Conservation (phyloP, 306 rosid genomes). For the Alnus glutinosa region DNA sequence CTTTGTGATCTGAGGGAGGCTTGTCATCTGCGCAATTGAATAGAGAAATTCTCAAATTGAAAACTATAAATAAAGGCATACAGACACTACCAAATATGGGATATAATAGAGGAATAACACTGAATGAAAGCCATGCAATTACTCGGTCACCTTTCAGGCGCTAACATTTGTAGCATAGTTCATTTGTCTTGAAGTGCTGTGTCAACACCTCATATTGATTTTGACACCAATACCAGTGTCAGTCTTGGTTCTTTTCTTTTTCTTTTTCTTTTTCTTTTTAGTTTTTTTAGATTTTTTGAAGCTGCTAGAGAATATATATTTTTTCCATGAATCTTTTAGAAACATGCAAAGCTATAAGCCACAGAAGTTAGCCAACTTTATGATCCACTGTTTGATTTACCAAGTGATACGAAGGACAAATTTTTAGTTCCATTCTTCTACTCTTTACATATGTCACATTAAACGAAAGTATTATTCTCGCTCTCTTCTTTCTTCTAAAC, state of each 20-base stretch:
- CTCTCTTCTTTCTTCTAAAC: neutral
- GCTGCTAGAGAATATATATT: neutral
- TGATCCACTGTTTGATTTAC: neutral
- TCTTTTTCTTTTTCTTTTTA: neutral
- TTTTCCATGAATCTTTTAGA: neutral
- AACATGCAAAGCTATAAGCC: neutral
- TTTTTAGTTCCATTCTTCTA: neutral
- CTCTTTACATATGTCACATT: neutral
- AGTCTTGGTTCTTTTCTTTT: neutral
- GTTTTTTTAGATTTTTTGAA: neutral
- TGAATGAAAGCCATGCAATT: neutral
- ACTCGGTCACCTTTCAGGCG: constrained; percentile 4
- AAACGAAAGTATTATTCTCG: neutral
- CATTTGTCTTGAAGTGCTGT: constrained; percentile 1
- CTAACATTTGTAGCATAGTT: neutral
- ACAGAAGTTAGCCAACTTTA: neutral
- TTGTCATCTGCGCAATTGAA: constrained; percentile 59
- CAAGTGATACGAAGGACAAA: neutral
- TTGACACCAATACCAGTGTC: constrained; percentile 18
- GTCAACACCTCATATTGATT: constrained; percentile 14
- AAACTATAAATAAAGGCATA: constrained; percentile 2
- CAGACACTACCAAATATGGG: constrained; percentile 12
- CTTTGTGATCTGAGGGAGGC: constrained; percentile 57
- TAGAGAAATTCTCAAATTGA: constrained; percentile 19
- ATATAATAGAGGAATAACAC: neutral